Percentiles rank a stretch among this genome's conserved stretches.
phyloP scores from a whole-genome alignment of 306 rosid species.

The Begonia loranthoides region DNA sequence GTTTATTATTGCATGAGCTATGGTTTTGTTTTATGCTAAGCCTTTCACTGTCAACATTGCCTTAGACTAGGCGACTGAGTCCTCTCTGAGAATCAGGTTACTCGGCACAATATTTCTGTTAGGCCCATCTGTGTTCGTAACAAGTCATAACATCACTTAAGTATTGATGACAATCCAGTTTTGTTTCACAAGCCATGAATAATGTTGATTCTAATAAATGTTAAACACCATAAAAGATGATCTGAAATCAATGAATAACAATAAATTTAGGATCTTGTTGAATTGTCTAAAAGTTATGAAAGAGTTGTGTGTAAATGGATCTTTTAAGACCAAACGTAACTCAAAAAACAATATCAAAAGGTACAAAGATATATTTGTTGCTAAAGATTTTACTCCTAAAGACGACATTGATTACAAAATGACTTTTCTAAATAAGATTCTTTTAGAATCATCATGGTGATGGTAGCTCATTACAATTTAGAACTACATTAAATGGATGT shows the following conservation, averaged over 20 bases:
- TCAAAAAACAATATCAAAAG: neutral
- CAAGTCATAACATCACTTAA: too few relatives aligned
- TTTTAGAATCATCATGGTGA: neutral
- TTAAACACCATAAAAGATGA: neutral
- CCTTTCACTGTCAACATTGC: too few relatives aligned
- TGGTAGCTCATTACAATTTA: neutral
- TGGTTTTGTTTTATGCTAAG: too few relatives aligned
- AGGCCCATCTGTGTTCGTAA: too few relatives aligned
- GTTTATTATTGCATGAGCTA: too few relatives aligned
- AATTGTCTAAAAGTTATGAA: neutral
- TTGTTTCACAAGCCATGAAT: neutral
- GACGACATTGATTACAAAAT: conserved; percentile 3
- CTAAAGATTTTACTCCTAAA: neutral
- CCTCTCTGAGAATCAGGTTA: too few relatives aligned
- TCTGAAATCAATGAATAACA: neutral
- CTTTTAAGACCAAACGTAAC: neutral
- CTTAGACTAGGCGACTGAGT: too few relatives aligned
- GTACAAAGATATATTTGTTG: neutral
- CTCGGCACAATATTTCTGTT: too few relatives aligned
- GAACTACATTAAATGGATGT: conserved; percentile 2
- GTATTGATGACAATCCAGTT: too few relatives aligned
- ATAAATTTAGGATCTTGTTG: neutral
- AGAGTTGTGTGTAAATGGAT: neutral
- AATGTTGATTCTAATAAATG: neutral
- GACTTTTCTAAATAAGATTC: neutral